phyloP scores from a whole-genome alignment of 2,329 filamentous ascomycete genomes.

The Botryosphaeria dothidea region DNA sequence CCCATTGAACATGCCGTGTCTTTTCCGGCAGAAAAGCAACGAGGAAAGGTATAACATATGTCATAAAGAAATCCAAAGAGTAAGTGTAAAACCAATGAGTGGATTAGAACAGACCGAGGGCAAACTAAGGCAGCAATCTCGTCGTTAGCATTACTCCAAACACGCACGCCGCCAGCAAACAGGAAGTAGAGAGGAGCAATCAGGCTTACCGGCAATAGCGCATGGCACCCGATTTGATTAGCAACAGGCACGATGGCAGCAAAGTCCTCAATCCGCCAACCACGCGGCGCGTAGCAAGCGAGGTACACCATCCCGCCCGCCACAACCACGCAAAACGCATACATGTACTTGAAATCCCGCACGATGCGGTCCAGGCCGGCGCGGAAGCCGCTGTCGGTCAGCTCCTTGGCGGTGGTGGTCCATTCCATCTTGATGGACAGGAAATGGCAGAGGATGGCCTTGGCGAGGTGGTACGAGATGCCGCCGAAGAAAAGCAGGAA shows the following conservation, averaged over 20 bases:
- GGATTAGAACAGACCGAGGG: no score
- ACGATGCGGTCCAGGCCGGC: conserved; percentile 2
- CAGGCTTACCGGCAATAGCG: conserved; percentile 20
- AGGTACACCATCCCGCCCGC: conserved; percentile 19
- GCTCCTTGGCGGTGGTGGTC: conserved; percentile 18
- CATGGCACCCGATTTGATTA: conserved; percentile 20
- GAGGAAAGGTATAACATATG: no score
- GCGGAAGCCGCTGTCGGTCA: background rate
- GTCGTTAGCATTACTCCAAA: no score
- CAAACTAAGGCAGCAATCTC: no score
- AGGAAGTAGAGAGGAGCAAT: no score
- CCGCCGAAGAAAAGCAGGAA: conserved; percentile 24
- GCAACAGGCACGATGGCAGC: conserved; percentile 21
- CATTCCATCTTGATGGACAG: conserved; percentile 20
- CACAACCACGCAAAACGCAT: background rate
- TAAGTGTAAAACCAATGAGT: no score
- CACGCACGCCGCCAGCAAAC: no score
- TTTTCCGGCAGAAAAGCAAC: no score
- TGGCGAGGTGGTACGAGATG: conserved; percentile 22
- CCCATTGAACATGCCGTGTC: no score
- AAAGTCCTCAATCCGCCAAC: conserved; percentile 20
- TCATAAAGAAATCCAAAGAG: no score
- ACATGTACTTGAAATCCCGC: conserved; percentile 12
- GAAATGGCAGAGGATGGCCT: conserved; percentile 22
- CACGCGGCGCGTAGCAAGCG: conserved; percentile 19